These are phyloP conservation scores for Eimeria falciformis DNA, from an alignment of 169 alveolate genomes.

Conservation along the genomic window DNA sequence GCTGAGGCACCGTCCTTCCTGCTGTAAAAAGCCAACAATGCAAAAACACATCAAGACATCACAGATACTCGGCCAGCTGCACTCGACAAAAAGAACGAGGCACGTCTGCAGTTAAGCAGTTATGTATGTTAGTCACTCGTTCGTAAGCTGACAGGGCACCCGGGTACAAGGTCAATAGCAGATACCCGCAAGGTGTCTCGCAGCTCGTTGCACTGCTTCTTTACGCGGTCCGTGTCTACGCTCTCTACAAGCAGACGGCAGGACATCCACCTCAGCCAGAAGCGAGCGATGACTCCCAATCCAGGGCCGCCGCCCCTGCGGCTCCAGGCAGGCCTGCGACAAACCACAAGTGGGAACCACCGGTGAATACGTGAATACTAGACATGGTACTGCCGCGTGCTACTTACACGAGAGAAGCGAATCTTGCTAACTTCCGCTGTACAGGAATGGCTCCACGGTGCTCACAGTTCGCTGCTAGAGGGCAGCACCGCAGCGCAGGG, in stretches of 20 bases:
- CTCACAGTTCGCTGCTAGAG: too few relatives aligned
- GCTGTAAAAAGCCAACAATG: conserved; percentile 16
- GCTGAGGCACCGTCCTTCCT: conserved; percentile 71
- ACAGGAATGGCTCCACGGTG: too few relatives aligned
- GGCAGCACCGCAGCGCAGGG: too few relatives aligned
- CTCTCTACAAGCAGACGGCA: conserved; percentile 47
- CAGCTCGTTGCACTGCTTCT: conserved; percentile 25
- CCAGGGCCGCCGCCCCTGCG: neutral
- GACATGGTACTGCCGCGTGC: too few relatives aligned
- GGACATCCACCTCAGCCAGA: conserved; percentile 58
- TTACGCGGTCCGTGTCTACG: conserved; percentile 52
- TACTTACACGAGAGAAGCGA: too few relatives aligned
- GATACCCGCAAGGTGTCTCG: conserved; percentile 35
- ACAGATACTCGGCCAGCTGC: neutral
- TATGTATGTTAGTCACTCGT: neutral
- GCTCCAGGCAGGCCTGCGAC: neutral
- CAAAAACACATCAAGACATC: neutral
- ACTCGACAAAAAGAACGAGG: neutral
- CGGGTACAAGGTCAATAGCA: neutral
- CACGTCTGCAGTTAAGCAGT: neutral
- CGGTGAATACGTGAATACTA: too few relatives aligned
- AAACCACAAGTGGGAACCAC: neutral
- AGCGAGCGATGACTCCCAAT: conserved; percentile 26
- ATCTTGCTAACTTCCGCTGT: too few relatives aligned
- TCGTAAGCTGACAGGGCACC: neutral